Evolutionary conservation across 495 filamentous ascomycete species (phyloP).

Genomic region (Melanomma pulvis-pyrius): DNA sequence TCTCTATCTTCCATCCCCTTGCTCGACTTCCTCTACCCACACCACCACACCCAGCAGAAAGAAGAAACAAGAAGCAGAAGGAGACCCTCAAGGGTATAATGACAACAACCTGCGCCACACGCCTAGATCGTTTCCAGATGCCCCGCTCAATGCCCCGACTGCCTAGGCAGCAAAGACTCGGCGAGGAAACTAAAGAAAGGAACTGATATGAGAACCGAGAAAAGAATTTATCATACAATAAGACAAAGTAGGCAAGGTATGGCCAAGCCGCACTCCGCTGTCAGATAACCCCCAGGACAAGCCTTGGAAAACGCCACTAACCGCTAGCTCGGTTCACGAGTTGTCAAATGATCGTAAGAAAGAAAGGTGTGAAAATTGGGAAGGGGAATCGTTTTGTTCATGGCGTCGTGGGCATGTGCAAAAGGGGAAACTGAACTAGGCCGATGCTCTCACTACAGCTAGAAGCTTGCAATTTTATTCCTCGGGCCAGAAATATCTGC

Average conservation of each 20-base stretch:
- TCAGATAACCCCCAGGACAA: no score
- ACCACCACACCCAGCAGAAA: background rate
- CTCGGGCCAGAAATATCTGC: background rate
- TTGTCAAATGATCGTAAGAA: conserved; percentile 1
- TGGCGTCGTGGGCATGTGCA: background rate
- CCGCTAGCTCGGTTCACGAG: background rate
- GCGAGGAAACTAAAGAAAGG: background rate
- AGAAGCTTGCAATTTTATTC: background rate
- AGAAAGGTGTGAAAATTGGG: background rate
- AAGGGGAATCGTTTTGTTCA: background rate
- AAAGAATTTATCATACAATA: conserved; percentile 1
- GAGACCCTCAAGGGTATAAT: conserved; percentile 1
- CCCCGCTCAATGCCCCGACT: background rate
- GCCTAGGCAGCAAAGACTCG: background rate
- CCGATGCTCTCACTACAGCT: background rate
- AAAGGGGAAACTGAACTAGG: background rate
- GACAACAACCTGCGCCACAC: background rate
- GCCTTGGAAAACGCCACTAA: background rate
- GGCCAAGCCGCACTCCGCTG: background rate
- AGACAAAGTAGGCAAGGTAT: background rate
- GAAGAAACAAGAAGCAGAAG: background rate
- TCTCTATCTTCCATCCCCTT: no score
- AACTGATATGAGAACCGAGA: background rate
- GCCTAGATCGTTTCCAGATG: background rate
- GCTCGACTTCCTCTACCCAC: no score